A percentile compares a stretch with the other conserved stretches of the same genome.
These are phyloP conservation scores for Nicotiana otophora DNA, from an alignment of 257 asterid genomes.

Conservation along the genomic window DNA sequence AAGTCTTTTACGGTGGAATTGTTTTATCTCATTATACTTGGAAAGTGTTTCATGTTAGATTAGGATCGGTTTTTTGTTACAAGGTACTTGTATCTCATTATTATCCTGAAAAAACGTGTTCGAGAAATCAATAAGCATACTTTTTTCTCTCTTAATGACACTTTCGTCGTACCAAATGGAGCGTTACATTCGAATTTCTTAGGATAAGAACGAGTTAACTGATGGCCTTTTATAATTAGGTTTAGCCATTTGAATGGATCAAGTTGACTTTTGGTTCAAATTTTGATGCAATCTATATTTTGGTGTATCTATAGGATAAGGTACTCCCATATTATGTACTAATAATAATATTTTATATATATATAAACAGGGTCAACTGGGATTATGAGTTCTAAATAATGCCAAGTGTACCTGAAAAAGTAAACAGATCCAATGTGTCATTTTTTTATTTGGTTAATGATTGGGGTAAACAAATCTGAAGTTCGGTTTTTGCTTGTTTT, in stretches of 20 bases:
- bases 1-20: no score
- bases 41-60: no score
- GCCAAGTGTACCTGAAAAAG: not conserved
- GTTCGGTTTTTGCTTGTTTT: not conserved
- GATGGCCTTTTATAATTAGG: not conserved
- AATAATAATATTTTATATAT: not conserved
- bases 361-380: not conserved
- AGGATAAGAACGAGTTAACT: not conserved
- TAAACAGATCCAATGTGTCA: not conserved
- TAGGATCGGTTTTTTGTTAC: no score
- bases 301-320: not conserved
- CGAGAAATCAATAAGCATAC: no score
- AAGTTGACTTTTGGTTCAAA: not conserved
- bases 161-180: not conserved
- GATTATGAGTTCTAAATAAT: not conserved
- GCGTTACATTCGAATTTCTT: not conserved
- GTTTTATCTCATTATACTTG: no score
- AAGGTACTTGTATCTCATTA: no score
- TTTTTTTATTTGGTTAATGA: not conserved
- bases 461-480: not conserved
- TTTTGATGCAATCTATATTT: not conserved
- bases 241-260: slow-evolving; percentile 1
- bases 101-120: no score
- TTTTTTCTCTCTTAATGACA: no score
- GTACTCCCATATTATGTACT: not conserved